Evolutionary conservation across 2,329 filamentous ascomycete genomes (phyloP).

Genomic region (Trichoderma pleuroti): DNA sequence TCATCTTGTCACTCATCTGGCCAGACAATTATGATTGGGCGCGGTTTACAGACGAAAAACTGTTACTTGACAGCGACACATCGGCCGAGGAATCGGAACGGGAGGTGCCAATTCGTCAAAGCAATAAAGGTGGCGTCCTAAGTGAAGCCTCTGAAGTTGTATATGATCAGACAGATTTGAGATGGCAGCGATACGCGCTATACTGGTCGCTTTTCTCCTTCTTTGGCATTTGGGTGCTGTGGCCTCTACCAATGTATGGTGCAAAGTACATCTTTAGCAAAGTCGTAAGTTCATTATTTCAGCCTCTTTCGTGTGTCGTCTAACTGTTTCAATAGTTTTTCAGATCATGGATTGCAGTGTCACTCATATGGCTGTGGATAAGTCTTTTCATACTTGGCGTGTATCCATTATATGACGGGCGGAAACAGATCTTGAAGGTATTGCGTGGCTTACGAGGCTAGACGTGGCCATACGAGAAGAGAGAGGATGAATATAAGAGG

Average conservation of each 20-base stretch:
- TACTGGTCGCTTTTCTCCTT: slow-evolving; percentile 6
- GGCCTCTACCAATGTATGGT: slow-evolving; percentile 13
- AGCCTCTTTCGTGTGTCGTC: not conserved
- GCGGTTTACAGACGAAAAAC: not conserved
- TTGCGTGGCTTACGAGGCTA: not conserved
- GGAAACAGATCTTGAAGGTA: not conserved
- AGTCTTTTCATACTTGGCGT: not conserved
- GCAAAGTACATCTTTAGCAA: slow-evolving; percentile 9
- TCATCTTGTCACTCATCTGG: slow-evolving; percentile 9
- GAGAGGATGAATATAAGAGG: not conserved
- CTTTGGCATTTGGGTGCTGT: slow-evolving; percentile 10
- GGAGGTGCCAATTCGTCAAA: not conserved
- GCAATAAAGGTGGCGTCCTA: not conserved
- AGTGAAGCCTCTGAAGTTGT: not conserved
- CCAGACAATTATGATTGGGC: slow-evolving; percentile 6
- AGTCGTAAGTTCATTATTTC: not conserved
- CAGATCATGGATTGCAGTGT: slow-evolving; percentile 4
- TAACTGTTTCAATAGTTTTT: not conserved
- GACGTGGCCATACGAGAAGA: not conserved
- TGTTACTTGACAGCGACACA: not conserved
- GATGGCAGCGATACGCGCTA: slow-evolving; percentile 2
- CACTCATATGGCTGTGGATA: slow-evolving; percentile 8
- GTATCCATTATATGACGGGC: not conserved
- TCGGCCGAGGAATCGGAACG: not conserved
- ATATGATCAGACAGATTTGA: not conserved